A percentile compares a stretch with the other conserved stretches of the same genome.
Evolutionary conservation across 176 grass and related monocot genomes (phyloP).

Genomic region (Eleusine indica): DNA sequence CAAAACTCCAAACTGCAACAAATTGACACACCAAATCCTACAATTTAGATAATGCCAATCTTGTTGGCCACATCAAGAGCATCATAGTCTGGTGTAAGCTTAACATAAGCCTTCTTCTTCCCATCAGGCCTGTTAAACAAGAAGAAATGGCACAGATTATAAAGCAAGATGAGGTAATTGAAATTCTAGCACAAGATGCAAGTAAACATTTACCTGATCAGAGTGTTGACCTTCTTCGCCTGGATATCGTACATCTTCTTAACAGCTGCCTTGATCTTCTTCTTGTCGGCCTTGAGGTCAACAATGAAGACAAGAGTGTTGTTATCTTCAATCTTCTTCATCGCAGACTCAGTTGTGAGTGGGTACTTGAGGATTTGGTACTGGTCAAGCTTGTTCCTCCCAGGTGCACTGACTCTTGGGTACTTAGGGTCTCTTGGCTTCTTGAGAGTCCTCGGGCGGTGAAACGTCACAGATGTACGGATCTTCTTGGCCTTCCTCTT

Average conservation of each 20-base stretch:
- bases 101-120: slow-evolving; percentile 70
- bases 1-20: slow-evolving; percentile 32
- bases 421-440: slow-evolving; percentile 36
- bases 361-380: slow-evolving; percentile 54
- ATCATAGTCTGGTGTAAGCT: slow-evolving; percentile 68
- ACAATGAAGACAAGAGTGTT: slow-evolving; percentile 65
- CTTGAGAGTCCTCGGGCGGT: slow-evolving; percentile 38
- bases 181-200: not conserved
- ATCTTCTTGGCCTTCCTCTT: slow-evolving; percentile 38
- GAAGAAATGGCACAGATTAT: not conserved
- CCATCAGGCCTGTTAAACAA: slow-evolving; percentile 54
- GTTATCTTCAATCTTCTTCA: slow-evolving; percentile 56
- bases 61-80: slow-evolving; percentile 79
- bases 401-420: slow-evolving; percentile 37
- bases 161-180: not conserved
- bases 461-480: slow-evolving; percentile 41
- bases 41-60: slow-evolving; percentile 70
- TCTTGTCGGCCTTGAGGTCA: slow-evolving; percentile 52
- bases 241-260: slow-evolving; percentile 66
- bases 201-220: slow-evolving; percentile 49
- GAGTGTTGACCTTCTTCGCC: slow-evolving; percentile 64
- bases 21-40: not conserved
- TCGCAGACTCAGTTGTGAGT: slow-evolving; percentile 51
- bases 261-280: slow-evolving; percentile 49
- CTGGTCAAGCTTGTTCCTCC: slow-evolving; percentile 43